Percentiles rank a stretch among this genome's conserved stretches.
These are phyloP conservation scores for Trichophyton schoenleinii DNA, from an alignment of 2,329 filamentous ascomycete species.

Conservation along the genomic window DNA sequence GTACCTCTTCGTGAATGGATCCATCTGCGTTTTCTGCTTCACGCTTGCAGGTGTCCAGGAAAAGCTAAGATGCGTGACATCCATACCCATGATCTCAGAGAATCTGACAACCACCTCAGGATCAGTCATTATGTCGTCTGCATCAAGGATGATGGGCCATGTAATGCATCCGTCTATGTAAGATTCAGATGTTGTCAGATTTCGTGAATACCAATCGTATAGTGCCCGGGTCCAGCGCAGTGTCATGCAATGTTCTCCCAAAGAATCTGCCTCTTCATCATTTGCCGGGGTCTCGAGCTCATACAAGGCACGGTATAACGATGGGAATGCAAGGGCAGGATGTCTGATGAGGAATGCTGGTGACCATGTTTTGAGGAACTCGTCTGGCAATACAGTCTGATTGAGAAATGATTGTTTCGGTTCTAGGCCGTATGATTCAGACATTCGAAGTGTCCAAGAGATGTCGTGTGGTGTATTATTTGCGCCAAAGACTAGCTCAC, in stretches of 20 bases:
- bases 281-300: neutral
- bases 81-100: constrained; percentile 23
- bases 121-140: constrained; percentile 28
- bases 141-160: constrained; percentile 25
- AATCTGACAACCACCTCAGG: constrained; percentile 21
- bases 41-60: constrained; percentile 20
- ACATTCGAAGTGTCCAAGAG: constrained; percentile 10
- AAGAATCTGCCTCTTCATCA: neutral
- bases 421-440: constrained; percentile 11
- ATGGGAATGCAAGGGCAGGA: constrained; percentile 28
- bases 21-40: neutral
- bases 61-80: constrained; percentile 21
- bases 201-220: constrained; percentile 25
- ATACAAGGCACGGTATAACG: constrained; percentile 20
- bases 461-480: neutral
- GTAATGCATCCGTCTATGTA: neutral
- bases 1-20: constrained; percentile 10
- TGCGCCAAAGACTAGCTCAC: neutral
- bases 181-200: constrained; percentile 9
- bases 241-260: constrained; percentile 15
- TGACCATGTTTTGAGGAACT: constrained; percentile 22
- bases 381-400: constrained; percentile 24
- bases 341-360: constrained; percentile 28
- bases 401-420: constrained; percentile 19
- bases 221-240: constrained; percentile 23